Conservation (phyloP, 495 filamentous ascomycete species). For the Xanthoparmelia taractica region DNA sequence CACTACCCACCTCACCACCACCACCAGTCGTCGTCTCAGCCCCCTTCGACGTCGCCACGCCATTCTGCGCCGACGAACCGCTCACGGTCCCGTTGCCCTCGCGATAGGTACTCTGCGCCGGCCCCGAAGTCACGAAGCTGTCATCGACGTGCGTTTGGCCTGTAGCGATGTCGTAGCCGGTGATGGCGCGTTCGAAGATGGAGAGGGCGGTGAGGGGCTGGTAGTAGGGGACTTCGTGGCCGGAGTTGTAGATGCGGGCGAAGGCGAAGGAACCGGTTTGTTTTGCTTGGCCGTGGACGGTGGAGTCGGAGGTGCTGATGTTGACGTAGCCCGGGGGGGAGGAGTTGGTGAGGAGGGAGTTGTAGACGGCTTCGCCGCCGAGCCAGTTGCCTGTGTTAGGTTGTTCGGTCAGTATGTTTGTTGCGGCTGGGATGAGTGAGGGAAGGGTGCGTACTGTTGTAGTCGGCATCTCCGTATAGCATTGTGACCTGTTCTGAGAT, state of each 20-base stretch:
- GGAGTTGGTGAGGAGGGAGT: slow-evolving; percentile 35
- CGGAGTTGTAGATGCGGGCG: slow-evolving; percentile 51
- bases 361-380: slow-evolving; percentile 27
- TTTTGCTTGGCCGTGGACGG: slow-evolving; percentile 46
- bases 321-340: slow-evolving; percentile 43
- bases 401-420: background rate
- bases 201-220: slow-evolving; percentile 49
- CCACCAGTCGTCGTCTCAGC: background rate
- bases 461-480: slow-evolving; percentile 35
- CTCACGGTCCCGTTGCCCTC: slow-evolving; percentile 13
- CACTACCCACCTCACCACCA: background rate
- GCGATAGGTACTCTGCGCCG: slow-evolving; percentile 34
- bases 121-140: slow-evolving; percentile 44
- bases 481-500: background rate
- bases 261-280: slow-evolving; percentile 55
- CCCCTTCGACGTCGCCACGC: slow-evolving; percentile 2
- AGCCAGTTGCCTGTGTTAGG: slow-evolving; percentile 15
- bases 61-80: no score
- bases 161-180: slow-evolving; percentile 49
- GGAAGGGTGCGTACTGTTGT: slow-evolving; percentile 31
- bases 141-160: slow-evolving; percentile 33
- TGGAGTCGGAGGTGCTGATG: slow-evolving; percentile 36
- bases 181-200: slow-evolving; percentile 49
- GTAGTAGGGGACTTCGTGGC: slow-evolving; percentile 54
- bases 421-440: background rate